Evolutionary conservation across 148 eudicot species (phyloP).

Genomic region (Vaccinium macrocarpon): DNA sequence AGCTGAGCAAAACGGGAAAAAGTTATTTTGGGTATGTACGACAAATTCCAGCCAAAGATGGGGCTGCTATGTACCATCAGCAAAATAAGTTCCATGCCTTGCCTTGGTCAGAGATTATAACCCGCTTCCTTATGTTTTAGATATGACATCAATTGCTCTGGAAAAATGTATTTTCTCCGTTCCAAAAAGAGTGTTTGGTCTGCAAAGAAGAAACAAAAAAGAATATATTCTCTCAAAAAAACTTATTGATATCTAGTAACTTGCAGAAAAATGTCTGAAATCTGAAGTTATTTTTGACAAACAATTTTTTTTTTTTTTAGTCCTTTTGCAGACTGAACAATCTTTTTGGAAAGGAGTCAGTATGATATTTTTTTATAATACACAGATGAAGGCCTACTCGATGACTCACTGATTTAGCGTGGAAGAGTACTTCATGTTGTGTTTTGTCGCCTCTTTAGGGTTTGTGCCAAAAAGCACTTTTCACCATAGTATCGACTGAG

Average conservation of each 20-base stretch:
- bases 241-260: background rate
- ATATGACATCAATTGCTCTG: background rate
- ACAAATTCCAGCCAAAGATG: slow-evolving; percentile 1
- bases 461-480: background rate
- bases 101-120: background rate
- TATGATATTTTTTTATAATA: background rate
- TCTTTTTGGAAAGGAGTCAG: background rate
- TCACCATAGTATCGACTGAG: background rate
- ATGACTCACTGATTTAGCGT: background rate
- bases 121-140: background rate
- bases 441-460: background rate
- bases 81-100: background rate
- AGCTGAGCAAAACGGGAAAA: background rate
- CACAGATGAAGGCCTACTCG: slow-evolving; percentile 2
- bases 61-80: background rate
- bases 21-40: background rate
- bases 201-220: background rate
- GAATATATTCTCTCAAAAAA: background rate
- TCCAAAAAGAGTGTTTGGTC: background rate
- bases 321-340: background rate
- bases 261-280: background rate
- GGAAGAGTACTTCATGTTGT: background rate
- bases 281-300: background rate
- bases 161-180: background rate
- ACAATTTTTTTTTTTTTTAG: background rate